phyloP scores from a whole-genome alignment of 2,329 filamentous ascomycete genomes.

The Penicillium vulpinum region DNA sequence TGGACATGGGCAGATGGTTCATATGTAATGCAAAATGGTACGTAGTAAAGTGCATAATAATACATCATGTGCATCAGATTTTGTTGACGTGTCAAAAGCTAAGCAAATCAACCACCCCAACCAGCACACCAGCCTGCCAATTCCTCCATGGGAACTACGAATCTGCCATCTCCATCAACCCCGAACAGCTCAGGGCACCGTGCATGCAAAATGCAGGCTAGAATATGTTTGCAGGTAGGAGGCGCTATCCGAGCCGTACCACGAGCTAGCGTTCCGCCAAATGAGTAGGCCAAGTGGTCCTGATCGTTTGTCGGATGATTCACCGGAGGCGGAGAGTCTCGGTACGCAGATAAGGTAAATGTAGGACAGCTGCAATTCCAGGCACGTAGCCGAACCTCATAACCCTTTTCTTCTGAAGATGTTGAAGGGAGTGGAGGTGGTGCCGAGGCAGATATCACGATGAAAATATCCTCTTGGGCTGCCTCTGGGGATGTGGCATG shows the following conservation, averaged over 20 bases:
- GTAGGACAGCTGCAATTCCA: constrained; percentile 92
- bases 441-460: constrained; percentile 62
- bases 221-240: constrained; percentile 78
- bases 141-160: constrained; percentile 61
- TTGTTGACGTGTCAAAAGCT: not conserved
- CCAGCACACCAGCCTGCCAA: constrained; percentile 68
- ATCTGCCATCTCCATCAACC: constrained; percentile 54
- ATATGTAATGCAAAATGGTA: not conserved
- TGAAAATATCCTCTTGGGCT: constrained; percentile 50
- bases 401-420: constrained; percentile 45
- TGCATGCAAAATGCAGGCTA: constrained; percentile 77
- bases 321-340: constrained; percentile 30
- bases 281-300: constrained; percentile 27
- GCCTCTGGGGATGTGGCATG: not conserved
- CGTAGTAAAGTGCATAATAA: not conserved
- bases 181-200: constrained; percentile 61
- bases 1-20: not conserved
- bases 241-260: constrained; percentile 19
- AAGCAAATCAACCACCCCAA: constrained; percentile 37
- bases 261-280: constrained; percentile 39
- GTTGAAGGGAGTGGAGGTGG: constrained; percentile 26
- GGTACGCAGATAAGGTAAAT: constrained; percentile 74
- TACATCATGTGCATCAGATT: not conserved
- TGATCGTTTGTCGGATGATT: constrained; percentile 2
- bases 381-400: constrained; percentile 69